Evolutionary conservation across 768 basidiomycete species (phyloP).

Genomic region (Coprinellus aureogranulatus): DNA sequence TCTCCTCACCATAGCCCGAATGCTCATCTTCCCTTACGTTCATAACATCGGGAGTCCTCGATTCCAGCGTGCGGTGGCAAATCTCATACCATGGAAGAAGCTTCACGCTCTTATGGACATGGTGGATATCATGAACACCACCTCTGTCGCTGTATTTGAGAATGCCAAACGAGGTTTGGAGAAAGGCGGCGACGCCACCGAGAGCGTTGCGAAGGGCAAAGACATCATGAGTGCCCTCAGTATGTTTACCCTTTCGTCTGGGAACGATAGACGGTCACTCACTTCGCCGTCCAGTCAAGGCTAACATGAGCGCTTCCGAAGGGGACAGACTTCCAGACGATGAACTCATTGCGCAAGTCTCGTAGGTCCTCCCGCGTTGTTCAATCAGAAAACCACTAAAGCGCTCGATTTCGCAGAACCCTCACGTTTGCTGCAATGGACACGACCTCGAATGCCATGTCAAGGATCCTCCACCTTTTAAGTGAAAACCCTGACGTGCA

Average conservation of each 20-base stretch:
- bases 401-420: conserved; percentile 12
- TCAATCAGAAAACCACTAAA: neutral
- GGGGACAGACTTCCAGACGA: conserved; percentile 29
- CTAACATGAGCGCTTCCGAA: conserved; percentile 29
- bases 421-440: conserved; percentile 25
- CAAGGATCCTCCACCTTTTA: conserved; percentile 18
- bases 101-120: conserved; percentile 15
- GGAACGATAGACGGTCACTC: neutral
- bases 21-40: conserved; percentile 14
- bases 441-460: conserved; percentile 21
- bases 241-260: conserved; percentile 14
- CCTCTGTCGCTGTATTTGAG: conserved; percentile 31
- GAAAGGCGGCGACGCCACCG: conserved; percentile 30
- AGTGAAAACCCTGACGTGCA: conserved; percentile 19
- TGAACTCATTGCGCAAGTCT: conserved; percentile 37
- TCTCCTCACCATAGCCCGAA: neutral
- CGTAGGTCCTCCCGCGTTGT: neutral
- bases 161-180: conserved; percentile 32
- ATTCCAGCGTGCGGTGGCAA: conserved; percentile 21
- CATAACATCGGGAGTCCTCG: conserved; percentile 23
- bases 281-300: conserved; percentile 29
- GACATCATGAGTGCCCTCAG: conserved; percentile 44
- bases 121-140: conserved; percentile 29
- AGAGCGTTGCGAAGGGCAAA: conserved; percentile 30
- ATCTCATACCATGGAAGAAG: conserved; percentile 4